Base-by-base conservation (phyloP, 257 asterid genomes). In the Oldenlandia corymbosa region DNA sequence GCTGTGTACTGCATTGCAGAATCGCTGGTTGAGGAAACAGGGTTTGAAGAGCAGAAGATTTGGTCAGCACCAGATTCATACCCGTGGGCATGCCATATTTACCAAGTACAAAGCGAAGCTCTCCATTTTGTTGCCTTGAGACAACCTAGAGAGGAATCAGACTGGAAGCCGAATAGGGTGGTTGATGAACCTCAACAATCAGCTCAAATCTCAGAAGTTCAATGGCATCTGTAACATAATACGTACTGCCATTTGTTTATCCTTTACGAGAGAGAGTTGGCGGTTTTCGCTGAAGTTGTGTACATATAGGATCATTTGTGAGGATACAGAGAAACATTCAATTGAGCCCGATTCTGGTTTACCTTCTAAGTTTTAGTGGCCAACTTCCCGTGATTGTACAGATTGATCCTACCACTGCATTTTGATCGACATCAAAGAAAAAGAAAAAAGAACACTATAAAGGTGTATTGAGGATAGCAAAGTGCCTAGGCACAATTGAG, bases 1-100 rank as follows among this genome's bases (percentile, higher is more conserved):
- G 66, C 75, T 20, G 88, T 79, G 37, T 84, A 90, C 75, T 90
- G 99, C 39, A 72, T 87, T 12, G 83, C 88, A 17, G 95, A 93
- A 65, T 78, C 90, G 63, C 64, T 81, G 24, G 78, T 79, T 9
- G 96, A 87, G 75, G 95, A 90, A 61, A 72, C 96, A 0, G 65
- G 75, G 13, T 90, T 93, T 28, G 97, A 93, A 76, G 97, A 85
- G 57, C 95, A 80, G 64, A 90, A 79, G 84, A 83, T 90, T 45
- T 93, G 97, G 99, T 78, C 94, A 13, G 96, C 95, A 4, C 85
- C 97, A 2, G 90, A 84, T 52, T 80, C 96, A 0, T 93, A 90
- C 78, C 96, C 99, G 0, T 93, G 97, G 99, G 94, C 88, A 28
- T 90, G 99, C 58, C 95, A 90, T 68, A 81, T 87, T 41, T 87